Conservation (phyloP, 805 yeast species). For the Kuraishia capsulata region DNA sequence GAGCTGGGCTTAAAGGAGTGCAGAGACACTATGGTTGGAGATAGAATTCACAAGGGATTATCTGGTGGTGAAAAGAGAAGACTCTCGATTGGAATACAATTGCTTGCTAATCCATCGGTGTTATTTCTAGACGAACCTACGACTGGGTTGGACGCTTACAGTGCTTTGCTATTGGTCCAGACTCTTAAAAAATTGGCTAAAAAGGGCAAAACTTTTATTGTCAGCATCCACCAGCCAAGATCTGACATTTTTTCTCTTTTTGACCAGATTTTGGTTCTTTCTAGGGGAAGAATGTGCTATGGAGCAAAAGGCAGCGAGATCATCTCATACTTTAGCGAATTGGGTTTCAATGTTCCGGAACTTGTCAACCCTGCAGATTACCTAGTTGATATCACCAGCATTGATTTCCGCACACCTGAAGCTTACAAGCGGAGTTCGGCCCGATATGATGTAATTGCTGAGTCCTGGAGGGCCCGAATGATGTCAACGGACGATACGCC, state of each 20-base stretch:
- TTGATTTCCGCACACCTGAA: conserved; percentile 35
- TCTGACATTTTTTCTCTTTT: conserved; percentile 63
- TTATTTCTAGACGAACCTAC: conserved; percentile 83
- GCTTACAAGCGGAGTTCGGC: conserved; percentile 23
- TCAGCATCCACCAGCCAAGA: conserved; percentile 81
- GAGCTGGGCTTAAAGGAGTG: conserved; percentile 63
- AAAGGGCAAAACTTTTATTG: conserved; percentile 59
- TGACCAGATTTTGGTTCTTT: conserved; percentile 58
- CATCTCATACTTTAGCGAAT: conserved; percentile 36
- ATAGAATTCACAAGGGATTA: conserved; percentile 43
- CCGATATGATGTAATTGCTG: conserved; percentile 24
- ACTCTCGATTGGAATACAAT: conserved; percentile 68
- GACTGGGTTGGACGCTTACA: conserved; percentile 75
- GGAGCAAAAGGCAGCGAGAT: conserved; percentile 34
- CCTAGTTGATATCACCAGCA: conserved; percentile 46
- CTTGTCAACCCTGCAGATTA: conserved; percentile 55
- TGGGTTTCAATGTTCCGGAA: conserved; percentile 36
- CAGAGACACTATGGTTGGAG: conserved; percentile 50
- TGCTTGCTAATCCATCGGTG: conserved; percentile 67
- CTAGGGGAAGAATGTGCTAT: conserved; percentile 45
- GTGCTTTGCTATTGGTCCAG: conserved; percentile 56
- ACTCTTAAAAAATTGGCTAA: conserved; percentile 50
- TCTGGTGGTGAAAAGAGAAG: conserved; percentile 85
- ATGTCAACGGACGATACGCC: conserved; percentile 1
- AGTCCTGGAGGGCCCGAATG: conserved; percentile 27